Evolutionary conservation across 148 eudicot genomes (phyloP).

Genomic region (Cornus florida): DNA sequence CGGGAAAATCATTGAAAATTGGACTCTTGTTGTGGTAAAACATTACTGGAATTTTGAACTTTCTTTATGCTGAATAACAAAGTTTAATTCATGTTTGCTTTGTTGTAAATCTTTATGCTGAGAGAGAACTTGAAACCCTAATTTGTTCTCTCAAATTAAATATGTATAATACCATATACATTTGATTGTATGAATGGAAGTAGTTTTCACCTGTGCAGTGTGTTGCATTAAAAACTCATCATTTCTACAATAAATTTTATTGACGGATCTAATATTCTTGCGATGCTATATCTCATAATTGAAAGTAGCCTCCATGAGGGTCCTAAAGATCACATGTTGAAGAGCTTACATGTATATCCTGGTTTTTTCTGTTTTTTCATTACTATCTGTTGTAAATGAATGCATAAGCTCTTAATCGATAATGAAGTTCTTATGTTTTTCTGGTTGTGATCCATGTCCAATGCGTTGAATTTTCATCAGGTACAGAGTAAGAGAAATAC

Average conservation of each 20-base stretch:
- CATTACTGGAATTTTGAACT: background rate
- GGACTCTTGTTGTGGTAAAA: background rate
- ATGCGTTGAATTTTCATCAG: conserved; percentile 26
- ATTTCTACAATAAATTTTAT: background rate
- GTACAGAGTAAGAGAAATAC: conserved; percentile 80
- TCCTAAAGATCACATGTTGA: background rate
- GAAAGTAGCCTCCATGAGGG: background rate
- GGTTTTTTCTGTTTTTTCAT: background rate
- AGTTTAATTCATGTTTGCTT: background rate
- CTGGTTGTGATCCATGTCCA: too few species aligned
- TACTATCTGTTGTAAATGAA: background rate
- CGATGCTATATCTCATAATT: background rate
- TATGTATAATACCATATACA: too few species aligned
- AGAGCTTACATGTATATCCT: background rate
- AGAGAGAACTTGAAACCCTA: background rate
- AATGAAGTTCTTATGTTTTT: background rate
- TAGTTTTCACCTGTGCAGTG: background rate
- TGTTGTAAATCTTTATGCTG: background rate
- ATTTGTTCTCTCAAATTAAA: background rate
- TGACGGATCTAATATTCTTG: background rate
- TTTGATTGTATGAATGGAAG: background rate
- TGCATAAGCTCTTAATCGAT: background rate
- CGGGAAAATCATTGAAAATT: background rate
- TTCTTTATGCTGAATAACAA: background rate
- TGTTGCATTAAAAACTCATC: background rate